phyloP scores from a whole-genome alignment of 305 asterid species.

The Fraxinus albicans region DNA sequence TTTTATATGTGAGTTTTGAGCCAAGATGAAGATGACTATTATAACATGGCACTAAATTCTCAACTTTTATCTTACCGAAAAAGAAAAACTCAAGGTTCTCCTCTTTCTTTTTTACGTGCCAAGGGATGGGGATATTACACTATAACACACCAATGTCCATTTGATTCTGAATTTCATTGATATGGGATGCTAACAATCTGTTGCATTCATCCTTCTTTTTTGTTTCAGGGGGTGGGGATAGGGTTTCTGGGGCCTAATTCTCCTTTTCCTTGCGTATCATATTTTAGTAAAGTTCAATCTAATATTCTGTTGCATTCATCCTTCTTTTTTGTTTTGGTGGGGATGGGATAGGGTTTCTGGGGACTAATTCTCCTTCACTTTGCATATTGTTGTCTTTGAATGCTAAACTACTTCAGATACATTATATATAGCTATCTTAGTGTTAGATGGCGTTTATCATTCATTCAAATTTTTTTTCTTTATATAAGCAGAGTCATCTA shows the following conservation, averaged over 20 bases:
- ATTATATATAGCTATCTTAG: not conserved
- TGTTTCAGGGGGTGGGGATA: not conserved
- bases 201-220: not conserved
- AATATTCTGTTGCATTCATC: not conserved
- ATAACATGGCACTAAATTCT: not conserved
- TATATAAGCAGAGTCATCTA: conserved; percentile 37
- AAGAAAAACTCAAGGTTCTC: not conserved
- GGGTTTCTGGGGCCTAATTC: not conserved
- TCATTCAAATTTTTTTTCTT: conserved; percentile 3
- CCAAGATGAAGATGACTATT: not conserved
- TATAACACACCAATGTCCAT: not conserved
- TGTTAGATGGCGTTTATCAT: not conserved
- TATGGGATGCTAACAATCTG: not conserved
- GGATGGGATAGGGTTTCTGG: not conserved
- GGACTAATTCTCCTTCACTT: not conserved
- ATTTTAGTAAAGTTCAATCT: not conserved
- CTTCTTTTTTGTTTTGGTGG: not conserved
- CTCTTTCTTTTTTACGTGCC: not conserved
- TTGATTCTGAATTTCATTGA: not conserved
- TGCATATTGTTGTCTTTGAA: not conserved
- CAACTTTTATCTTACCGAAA: not conserved
- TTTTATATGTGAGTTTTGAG: not conserved
- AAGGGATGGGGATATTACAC: not conserved
- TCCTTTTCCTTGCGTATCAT: not conserved
- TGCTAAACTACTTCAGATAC: not conserved